Conservation (phyloP, 352 stramenopile species). For the Pythium periplocum region DNA sequence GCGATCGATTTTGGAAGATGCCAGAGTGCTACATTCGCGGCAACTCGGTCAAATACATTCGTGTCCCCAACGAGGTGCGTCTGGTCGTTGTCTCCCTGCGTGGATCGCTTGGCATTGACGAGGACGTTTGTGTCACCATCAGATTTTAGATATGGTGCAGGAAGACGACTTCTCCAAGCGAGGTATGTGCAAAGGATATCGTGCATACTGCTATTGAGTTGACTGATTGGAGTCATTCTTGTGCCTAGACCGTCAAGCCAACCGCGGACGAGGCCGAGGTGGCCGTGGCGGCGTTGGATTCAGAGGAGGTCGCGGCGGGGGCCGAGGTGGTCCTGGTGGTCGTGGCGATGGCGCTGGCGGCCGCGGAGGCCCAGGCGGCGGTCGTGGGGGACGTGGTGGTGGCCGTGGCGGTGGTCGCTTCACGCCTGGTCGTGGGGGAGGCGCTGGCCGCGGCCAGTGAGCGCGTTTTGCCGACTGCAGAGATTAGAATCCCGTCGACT, state of each 20-base stretch:
- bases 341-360: slow-evolving; percentile 31
- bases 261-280: slow-evolving; percentile 67
- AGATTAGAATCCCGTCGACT: too few species aligned
- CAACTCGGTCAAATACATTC: slow-evolving; percentile 98
- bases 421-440: slow-evolving; percentile 20
- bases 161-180: slow-evolving; percentile 90
- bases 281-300: slow-evolving; percentile 41
- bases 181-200: slow-evolving; percentile 23
- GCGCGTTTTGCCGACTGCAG: too few species aligned
- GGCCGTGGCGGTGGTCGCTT: slow-evolving; percentile 32
- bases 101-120: background rate
- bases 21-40: slow-evolving; percentile 98
- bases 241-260: slow-evolving; percentile 58
- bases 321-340: slow-evolving; percentile 34
- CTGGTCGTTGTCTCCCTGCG: background rate
- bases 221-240: slow-evolving; percentile 6
- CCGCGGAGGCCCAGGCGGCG: slow-evolving; percentile 20
- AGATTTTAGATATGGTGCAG: slow-evolving; percentile 93
- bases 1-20: slow-evolving; percentile 98
- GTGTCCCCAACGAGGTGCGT: slow-evolving; percentile 93
- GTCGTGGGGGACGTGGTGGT: slow-evolving; percentile 26
- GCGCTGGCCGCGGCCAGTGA: slow-evolving; percentile 13
- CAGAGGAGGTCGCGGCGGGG: slow-evolving; percentile 28
- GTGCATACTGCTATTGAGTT: background rate
- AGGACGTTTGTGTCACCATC: background rate